A percentile compares a stretch with the other conserved stretches of the same genome.
Evolutionary conservation across 1,139 yeast genomes (phyloP).

Genomic region (Trichomonascaceae sp.): DNA sequence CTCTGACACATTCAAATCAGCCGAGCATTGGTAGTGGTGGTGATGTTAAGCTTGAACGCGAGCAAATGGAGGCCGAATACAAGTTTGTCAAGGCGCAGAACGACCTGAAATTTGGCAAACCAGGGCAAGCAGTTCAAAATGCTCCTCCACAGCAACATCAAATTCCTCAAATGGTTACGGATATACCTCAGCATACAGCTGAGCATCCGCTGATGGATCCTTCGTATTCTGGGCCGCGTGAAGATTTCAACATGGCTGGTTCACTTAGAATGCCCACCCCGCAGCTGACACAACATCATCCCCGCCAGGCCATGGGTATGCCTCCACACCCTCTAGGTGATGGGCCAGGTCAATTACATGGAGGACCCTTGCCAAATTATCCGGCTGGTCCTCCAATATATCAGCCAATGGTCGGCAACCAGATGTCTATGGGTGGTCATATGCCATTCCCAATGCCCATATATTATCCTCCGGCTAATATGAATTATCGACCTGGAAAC

Average conservation of each 20-base stretch:
- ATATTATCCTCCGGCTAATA: conserved; percentile 1
- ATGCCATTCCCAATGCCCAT: conserved; percentile 5
- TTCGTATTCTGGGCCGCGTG: not conserved
- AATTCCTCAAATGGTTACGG: not conserved
- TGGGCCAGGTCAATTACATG: not conserved
- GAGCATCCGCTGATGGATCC: not conserved
- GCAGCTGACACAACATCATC: not conserved
- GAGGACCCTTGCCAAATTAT: not conserved
- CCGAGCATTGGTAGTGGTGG: not conserved
- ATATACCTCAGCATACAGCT: not conserved
- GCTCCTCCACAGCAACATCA: conserved; percentile 1
- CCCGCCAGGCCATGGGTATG: not conserved
- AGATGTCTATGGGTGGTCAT: conserved; percentile 1
- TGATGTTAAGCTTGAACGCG: conserved; percentile 4
- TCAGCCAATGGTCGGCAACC: conserved; percentile 4
- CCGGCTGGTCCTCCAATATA: not conserved
- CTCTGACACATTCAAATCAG: not conserved
- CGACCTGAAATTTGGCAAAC: conserved; percentile 6
- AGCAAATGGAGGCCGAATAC: conserved; percentile 8
- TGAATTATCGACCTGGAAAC: not conserved
- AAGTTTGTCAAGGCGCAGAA: conserved; percentile 6
- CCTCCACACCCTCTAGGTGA: not conserved
- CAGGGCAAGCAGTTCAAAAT: not conserved
- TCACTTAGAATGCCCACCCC: not conserved
- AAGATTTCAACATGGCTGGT: not conserved